A percentile compares a stretch with the other conserved stretches of the same genome.
These are phyloP conservation scores for Epichloe hybrida DNA, from an alignment of 2,329 filamentous ascomycete genomes.

Conservation along the genomic window DNA sequence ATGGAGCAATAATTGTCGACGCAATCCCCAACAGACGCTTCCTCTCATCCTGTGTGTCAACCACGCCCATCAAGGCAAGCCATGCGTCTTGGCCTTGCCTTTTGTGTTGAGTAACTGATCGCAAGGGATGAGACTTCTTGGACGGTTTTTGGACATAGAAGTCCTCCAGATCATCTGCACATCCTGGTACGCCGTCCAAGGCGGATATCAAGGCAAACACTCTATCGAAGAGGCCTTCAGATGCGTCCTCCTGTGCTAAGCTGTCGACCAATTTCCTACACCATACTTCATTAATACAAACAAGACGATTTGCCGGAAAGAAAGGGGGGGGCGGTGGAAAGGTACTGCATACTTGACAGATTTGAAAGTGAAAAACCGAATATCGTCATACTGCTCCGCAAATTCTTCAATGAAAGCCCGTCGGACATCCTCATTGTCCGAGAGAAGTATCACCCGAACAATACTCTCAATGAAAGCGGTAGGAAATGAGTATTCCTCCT, in stretches of 20 bases:
- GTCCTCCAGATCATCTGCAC: constrained; percentile 50
- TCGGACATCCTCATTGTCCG: constrained; percentile 44
- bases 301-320: no score
- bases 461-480: constrained; percentile 52
- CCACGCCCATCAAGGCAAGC: constrained; percentile 60
- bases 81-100: constrained; percentile 75
- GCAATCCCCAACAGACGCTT: constrained; percentile 67
- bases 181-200: constrained; percentile 58
- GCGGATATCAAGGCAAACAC: constrained; percentile 49
- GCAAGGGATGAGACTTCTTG: constrained; percentile 53
- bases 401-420: constrained; percentile 67
- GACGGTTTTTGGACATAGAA: constrained; percentile 54
- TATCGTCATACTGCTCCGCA: constrained; percentile 67
- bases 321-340: background rate
- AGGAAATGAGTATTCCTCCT: constrained; percentile 56
- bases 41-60: constrained; percentile 57
- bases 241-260: constrained; percentile 7
- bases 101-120: constrained; percentile 57
- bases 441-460: constrained; percentile 46
- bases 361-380: constrained; percentile 71
- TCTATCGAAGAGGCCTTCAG: constrained; percentile 33
- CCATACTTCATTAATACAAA: background rate
- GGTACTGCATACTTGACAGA: constrained; percentile 44
- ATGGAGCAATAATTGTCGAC: constrained; percentile 68
- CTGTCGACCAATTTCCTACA: constrained; percentile 16